Base-by-base conservation (phyloP, 1,139 yeast genomes). In the Saccharomyces hybrid region DNA sequence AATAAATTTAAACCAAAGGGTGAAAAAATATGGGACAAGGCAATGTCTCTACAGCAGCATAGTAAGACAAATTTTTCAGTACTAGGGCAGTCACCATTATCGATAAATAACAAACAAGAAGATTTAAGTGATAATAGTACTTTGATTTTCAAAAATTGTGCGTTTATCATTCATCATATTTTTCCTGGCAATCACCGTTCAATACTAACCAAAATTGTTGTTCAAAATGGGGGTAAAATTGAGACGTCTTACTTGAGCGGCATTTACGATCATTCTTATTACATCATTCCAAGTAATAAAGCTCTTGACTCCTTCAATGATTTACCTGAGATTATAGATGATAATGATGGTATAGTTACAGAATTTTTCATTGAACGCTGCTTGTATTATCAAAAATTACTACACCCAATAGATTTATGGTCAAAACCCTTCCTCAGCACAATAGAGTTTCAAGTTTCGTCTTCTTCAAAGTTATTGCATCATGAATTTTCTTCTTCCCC, bases 361-460 rank as follows among this genome's bases (percentile, higher is more conserved):
- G 97, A 91, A 69, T 89, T 96, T 91, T 85, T 87, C 61, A 72
- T 91, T 28, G 98, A 91, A 68, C 71, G 97, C 56, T 80, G 88
- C 32, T 73, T 90, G 32, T 85, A 79, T 67, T 85, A 85, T 63
- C 78, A 79, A 48, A 71, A 71, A 51, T 64, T 84, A 4, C 70
- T 73, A 11, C 62, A 49, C 9, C 69, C 70, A 4, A 50, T 74
- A 44, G 96, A 89, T 66, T 69, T 76, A n/a, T 91, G 97, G 97
- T 80, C 88, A 1, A 67, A 69, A 38, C 93, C 90, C 1, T 73
- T 83, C 54, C 72, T 69, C 26, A 75, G 77, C 9, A 65, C 77
- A 14, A 62, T 70, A 2, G 59, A 72, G 23, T 69, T 74, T 9
- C 71, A 67, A 5, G 31, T 68, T 63, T 31, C 26, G 47, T 61